These are phyloP conservation scores for Syzygium jambos DNA, from an alignment of 345 rosid genomes.

Conservation along the genomic window DNA sequence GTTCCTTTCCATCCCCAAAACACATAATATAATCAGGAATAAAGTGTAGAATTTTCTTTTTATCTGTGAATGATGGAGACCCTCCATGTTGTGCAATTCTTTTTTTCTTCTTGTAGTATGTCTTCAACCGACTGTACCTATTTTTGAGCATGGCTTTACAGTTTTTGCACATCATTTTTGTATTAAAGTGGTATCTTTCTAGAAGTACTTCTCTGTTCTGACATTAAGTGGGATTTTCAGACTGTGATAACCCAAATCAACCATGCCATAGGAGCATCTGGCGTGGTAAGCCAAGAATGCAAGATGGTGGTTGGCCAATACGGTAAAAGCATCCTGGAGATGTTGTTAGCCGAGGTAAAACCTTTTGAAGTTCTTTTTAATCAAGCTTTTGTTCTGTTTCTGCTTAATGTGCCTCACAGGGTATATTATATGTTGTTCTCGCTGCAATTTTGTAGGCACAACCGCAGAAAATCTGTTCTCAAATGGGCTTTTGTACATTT, in stretches of 20 bases:
- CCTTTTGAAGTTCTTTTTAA: neutral
- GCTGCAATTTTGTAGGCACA: constrained; percentile 27
- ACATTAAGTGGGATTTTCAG: constrained; percentile 20
- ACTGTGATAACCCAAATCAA: constrained; percentile 64
- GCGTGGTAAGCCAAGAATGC: constrained; percentile 67
- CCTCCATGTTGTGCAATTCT: neutral
- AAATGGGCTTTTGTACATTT: constrained; percentile 60
- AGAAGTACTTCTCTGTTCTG: neutral
- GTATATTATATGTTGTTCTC: neutral
- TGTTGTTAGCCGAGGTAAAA: constrained; percentile 43
- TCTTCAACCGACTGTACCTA: neutral
- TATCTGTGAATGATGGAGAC: neutral
- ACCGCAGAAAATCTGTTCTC: constrained; percentile 76
- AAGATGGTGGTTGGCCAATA: constrained; percentile 54
- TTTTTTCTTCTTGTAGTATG: neutral
- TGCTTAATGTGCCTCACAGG: neutral
- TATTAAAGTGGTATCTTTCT: neutral
- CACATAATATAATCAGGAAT: neutral
- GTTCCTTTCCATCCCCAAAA: neutral
- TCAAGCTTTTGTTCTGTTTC: neutral
- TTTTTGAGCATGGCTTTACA: neutral
- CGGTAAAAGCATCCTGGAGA: constrained; percentile 57
- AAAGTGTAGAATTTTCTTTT: neutral
- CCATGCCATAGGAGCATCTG: constrained; percentile 82
- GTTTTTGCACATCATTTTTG: neutral